phyloP scores from a whole-genome alignment of 139 green algal genomes.

The Tetraselmis striata region DNA sequence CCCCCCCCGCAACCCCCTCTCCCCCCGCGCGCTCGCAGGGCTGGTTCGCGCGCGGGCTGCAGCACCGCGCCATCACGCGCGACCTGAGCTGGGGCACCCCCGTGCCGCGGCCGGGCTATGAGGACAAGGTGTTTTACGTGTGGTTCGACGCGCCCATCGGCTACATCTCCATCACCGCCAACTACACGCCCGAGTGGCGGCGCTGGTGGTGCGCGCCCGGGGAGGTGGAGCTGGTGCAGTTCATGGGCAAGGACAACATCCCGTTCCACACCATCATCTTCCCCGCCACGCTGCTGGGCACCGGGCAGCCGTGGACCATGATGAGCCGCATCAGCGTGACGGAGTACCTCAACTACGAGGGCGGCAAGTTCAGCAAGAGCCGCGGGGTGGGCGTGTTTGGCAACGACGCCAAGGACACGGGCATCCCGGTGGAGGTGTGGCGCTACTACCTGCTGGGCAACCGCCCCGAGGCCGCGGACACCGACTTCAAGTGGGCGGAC shows the following conservation, averaged over 20 bases:
- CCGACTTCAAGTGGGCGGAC: constrained; percentile 91
- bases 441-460: constrained; percentile 92
- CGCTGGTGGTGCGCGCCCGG: constrained; percentile 67
- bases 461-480: constrained; percentile 63
- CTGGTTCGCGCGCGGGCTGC: constrained; percentile 94
- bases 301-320: constrained; percentile 80
- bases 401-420: constrained; percentile 82
- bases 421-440: constrained; percentile 80
- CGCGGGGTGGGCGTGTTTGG: constrained; percentile 92
- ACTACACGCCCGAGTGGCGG: constrained; percentile 80
- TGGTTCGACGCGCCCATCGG: constrained; percentile 98
- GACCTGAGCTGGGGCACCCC: constrained; percentile 95
- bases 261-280: constrained; percentile 99
- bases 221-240: constrained; percentile 97
- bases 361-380: constrained; percentile 92
- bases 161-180: constrained; percentile 96
- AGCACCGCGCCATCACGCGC: constrained; percentile 91
- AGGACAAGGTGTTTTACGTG: constrained; percentile 95
- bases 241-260: constrained; percentile 99
- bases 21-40: constrained; percentile 27
- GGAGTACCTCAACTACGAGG: constrained; percentile 99
- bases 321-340: constrained; percentile 93
- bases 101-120: constrained; percentile 77
- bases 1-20: background rate
- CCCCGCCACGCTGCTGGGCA: constrained; percentile 79